Evolutionary conservation across 192 early-diverging fungal genomes (phyloP).

Genomic region (Coemansia sp.): DNA sequence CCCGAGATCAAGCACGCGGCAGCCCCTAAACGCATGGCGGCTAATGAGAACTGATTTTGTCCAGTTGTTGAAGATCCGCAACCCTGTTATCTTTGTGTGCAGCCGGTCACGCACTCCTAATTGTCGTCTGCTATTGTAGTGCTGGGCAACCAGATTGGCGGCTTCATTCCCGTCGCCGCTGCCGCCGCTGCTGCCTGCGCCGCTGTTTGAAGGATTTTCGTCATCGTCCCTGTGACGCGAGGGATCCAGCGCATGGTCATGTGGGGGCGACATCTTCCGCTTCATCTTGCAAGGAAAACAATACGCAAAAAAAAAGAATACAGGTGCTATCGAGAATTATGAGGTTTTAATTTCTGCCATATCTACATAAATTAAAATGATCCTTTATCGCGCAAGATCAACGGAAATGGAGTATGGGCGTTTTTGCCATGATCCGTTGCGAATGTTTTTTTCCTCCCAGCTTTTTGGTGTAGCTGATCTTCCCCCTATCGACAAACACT

Average conservation of each 20-base stretch:
- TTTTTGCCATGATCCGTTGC: too few species aligned
- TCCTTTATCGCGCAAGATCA: too few species aligned
- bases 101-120: slow-evolving; percentile 73
- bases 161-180: slow-evolving; percentile 12
- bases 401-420: too few species aligned
- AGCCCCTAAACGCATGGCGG: slow-evolving; percentile 59
- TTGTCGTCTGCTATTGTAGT: slow-evolving; percentile 86
- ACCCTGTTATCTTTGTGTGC: slow-evolving; percentile 80
- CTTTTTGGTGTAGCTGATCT: too few species aligned
- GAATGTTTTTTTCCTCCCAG: too few species aligned
- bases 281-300: neutral
- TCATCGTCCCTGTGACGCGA: too few species aligned
- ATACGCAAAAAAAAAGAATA: too few species aligned
- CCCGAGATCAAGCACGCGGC: slow-evolving; percentile 83
- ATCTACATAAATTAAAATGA: too few species aligned
- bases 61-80: slow-evolving; percentile 98
- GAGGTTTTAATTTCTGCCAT: too few species aligned
- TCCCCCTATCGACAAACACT: too few species aligned
- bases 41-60: slow-evolving; percentile 87
- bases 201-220: neutral
- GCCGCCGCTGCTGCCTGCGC: too few species aligned
- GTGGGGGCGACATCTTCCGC: neutral
- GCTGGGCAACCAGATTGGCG: slow-evolving; percentile 64
- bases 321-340: too few species aligned
- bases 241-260: neutral